A percentile compares a stretch with the other conserved stretches of the same genome.
Evolutionary conservation across 768 basidiomycete genomes (phyloP).

Genomic region (Mycena olivaceomarginata): DNA sequence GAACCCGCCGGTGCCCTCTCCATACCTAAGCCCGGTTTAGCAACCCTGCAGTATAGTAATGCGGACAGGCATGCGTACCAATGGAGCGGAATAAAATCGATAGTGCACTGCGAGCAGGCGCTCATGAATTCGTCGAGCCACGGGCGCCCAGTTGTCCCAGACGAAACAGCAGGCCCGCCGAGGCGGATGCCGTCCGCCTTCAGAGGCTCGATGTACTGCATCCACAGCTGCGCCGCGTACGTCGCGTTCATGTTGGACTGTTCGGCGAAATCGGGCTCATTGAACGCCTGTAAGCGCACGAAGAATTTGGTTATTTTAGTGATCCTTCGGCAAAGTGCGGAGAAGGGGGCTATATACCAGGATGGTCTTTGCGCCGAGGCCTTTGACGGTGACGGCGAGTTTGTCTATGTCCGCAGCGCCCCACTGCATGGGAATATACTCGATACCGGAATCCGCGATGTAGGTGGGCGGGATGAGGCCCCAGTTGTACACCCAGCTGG

Average conservation of each 20-base stretch:
- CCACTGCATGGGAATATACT: slow-evolving; percentile 75
- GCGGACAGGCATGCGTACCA: slow-evolving; percentile 60
- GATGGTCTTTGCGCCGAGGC: slow-evolving; percentile 68
- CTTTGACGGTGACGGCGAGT: slow-evolving; percentile 60
- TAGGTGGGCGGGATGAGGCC: slow-evolving; percentile 64
- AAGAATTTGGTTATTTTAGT: slow-evolving; percentile 56
- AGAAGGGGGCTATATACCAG: slow-evolving; percentile 56
- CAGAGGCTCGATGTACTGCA: slow-evolving; percentile 73
- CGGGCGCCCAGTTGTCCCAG: slow-evolving; percentile 67
- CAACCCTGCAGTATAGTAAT: slow-evolving; percentile 50
- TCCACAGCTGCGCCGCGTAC: slow-evolving; percentile 74
- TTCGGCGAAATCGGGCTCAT: slow-evolving; percentile 73
- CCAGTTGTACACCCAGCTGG: slow-evolving; percentile 76
- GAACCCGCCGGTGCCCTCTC: slow-evolving; percentile 72
- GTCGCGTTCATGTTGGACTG: slow-evolving; percentile 67
- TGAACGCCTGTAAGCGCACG: slow-evolving; percentile 56
- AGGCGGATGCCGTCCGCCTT: slow-evolving; percentile 68
- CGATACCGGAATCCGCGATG: slow-evolving; percentile 63
- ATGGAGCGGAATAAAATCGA: slow-evolving; percentile 71
- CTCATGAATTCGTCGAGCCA: slow-evolving; percentile 74
- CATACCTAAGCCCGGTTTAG: slow-evolving; percentile 67
- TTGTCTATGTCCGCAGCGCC: slow-evolving; percentile 62
- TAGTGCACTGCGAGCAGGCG: slow-evolving; percentile 69
- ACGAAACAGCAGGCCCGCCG: slow-evolving; percentile 77
- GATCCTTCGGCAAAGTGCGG: neutral